These are phyloP conservation scores for Zoysia pacifica DNA, from an alignment of 176 grass and related monocot species.

Conservation along the genomic window DNA sequence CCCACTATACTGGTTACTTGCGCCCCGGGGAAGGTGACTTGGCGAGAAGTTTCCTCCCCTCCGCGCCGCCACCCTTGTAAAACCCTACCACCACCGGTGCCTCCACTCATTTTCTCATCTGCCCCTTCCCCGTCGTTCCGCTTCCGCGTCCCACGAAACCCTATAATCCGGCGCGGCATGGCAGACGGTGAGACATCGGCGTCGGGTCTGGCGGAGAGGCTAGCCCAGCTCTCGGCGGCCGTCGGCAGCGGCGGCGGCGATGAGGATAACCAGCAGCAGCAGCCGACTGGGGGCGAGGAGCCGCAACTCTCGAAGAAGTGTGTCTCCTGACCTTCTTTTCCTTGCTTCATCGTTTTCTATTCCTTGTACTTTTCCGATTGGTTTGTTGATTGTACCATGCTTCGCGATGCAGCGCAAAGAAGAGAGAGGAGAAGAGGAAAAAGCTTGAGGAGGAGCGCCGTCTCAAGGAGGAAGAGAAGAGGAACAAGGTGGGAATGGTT, in stretches of 20 bases:
- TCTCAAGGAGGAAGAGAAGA: constrained; percentile 87
- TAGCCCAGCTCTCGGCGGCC: constrained; percentile 39
- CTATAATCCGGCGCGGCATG: constrained; percentile 31
- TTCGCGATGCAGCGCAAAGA: constrained; percentile 61
- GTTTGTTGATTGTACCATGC: constrained; percentile 2
- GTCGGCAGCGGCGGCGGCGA: constrained; percentile 26
- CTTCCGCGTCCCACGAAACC: constrained; percentile 20
- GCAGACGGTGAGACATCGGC: constrained; percentile 36
- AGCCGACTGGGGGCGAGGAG: constrained; percentile 38
- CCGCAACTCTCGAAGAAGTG: constrained; percentile 66
- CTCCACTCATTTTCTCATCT: constrained; percentile 20
- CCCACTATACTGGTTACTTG: neutral
- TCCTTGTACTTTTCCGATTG: neutral
- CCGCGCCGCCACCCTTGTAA: constrained; percentile 16
- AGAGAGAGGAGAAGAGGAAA: constrained; percentile 84
- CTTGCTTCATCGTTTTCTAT: neutral
- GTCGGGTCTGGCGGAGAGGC: constrained; percentile 36
- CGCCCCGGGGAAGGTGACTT: neutral
- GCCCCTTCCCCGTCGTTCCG: neutral
- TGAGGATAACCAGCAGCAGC: constrained; percentile 6
- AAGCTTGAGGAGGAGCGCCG: constrained; percentile 90
- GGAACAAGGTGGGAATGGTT: constrained; percentile 51
- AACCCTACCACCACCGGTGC: constrained; percentile 28
- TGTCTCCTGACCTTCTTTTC: neutral
- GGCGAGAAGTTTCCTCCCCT: constrained; percentile 4